Conservation (phyloP, 768 basidiomycete species). For the Cyathus striatus region DNA sequence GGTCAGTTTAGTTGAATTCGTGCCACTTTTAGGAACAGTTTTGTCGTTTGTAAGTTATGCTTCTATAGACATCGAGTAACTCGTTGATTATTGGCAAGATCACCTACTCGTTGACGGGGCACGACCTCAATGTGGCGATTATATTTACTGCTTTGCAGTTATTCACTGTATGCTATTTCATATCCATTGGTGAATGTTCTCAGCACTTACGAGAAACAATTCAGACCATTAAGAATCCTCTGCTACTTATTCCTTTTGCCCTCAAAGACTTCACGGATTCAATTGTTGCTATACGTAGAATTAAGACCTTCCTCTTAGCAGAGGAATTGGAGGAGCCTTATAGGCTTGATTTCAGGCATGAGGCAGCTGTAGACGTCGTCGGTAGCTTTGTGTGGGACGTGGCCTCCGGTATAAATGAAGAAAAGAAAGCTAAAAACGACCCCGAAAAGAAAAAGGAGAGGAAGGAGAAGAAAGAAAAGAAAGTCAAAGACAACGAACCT, state of each 20-base stretch:
- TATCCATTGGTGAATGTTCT: not conserved
- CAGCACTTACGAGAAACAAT: not conserved
- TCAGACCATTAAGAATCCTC: constrained; percentile 55
- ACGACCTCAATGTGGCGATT: constrained; percentile 45
- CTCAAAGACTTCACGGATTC: constrained; percentile 43
- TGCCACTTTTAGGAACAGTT: constrained; percentile 46
- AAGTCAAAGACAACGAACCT: constrained; percentile 15
- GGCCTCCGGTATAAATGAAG: constrained; percentile 5
- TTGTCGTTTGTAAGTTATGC: constrained; percentile 40
- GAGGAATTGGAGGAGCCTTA: constrained; percentile 51
- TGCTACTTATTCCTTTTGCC: constrained; percentile 52
- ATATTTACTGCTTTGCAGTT: constrained; percentile 56
- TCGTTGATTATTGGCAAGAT: constrained; percentile 30
- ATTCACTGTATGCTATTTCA: constrained; percentile 40
- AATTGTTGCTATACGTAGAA: constrained; percentile 43
- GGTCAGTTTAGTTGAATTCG: constrained; percentile 33
- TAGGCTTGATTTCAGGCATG: constrained; percentile 29
- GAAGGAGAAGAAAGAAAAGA: constrained; percentile 12
- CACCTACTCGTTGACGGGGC: constrained; percentile 55
- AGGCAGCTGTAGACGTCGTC: constrained; percentile 39
- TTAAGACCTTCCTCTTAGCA: constrained; percentile 42
- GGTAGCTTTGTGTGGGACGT: constrained; percentile 47
- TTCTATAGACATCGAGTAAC: not conserved
- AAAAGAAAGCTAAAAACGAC: constrained; percentile 9
- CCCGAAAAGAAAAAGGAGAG: constrained; percentile 8